A percentile compares a stretch with the other conserved stretches of the same genome.
Conservation (phyloP, 148 eudicot species). For the Chenopodium formosanum region DNA sequence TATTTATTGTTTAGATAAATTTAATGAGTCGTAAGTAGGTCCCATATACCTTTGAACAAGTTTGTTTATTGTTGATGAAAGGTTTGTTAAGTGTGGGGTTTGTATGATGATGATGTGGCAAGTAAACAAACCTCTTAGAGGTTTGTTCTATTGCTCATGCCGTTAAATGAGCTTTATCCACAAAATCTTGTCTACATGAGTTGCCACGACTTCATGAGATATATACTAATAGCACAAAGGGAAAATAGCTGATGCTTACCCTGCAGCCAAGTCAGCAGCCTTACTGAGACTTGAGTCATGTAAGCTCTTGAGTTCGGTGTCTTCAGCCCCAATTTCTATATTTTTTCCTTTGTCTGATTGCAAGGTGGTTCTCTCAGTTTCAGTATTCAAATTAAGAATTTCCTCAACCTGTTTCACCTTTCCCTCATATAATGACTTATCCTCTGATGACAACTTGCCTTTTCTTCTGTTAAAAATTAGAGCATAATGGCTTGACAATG, state of each 20-base stretch:
- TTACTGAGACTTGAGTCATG: conserved; percentile 78
- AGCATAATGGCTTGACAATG: conserved; percentile 84
- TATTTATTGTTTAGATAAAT: no score
- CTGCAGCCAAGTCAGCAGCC: conserved; percentile 99
- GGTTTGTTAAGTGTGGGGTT: no score
- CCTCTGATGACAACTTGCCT: conserved; percentile 71
- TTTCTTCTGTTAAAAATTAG: conserved; percentile 80
- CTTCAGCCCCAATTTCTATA: conserved; percentile 55
- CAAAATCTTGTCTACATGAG: not conserved
- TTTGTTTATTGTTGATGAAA: no score
- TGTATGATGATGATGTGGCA: no score
- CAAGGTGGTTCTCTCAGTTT: conserved; percentile 42
- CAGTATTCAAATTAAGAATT: conserved; percentile 68
- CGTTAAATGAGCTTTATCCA: not conserved
- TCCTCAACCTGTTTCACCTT: conserved; percentile 83
- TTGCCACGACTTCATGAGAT: not conserved
- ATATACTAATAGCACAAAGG: not conserved
- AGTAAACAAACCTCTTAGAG: no score
- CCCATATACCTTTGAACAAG: no score
- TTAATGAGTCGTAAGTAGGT: no score
- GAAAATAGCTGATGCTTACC: conserved; percentile 46
- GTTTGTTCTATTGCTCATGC: no score
- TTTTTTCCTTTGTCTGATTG: conserved; percentile 81
- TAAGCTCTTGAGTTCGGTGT: conserved; percentile 67
- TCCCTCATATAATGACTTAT: conserved; percentile 71